These are phyloP conservation scores for Cytospora piceae DNA, from an alignment of 2,329 filamentous ascomycete genomes.

Conservation along the genomic window DNA sequence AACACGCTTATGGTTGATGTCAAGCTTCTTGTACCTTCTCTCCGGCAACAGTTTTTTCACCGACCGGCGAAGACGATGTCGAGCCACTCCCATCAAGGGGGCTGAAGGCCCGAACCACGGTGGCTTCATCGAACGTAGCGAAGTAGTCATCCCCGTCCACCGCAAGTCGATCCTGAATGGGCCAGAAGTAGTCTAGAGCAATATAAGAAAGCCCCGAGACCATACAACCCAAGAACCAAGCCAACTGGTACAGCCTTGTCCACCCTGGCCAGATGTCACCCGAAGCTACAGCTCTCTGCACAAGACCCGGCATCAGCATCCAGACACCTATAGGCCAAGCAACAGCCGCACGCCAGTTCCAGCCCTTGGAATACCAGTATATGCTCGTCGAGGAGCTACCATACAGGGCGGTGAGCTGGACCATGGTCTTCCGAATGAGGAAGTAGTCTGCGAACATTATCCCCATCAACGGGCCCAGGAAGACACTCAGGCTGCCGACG, in stretches of 20 bases:
- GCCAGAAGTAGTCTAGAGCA: conserved; percentile 31
- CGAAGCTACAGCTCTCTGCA: conserved; percentile 32
- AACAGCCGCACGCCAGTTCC: conserved; percentile 46
- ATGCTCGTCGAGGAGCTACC: conserved; percentile 38
- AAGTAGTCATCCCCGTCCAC: conserved; percentile 38
- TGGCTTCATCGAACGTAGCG: conserved; percentile 34
- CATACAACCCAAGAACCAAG: conserved; percentile 35
- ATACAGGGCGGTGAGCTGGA: conserved; percentile 44
- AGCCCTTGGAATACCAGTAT: conserved; percentile 46
- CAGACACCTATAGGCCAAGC: conserved; percentile 35
- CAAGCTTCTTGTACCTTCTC: neutral
- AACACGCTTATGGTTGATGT: no score
- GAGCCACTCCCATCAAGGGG: neutral
- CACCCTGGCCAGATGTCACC: conserved; percentile 32
- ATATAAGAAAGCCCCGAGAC: conserved; percentile 33
- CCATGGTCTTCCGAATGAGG: conserved; percentile 40
- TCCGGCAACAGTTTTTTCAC: neutral
- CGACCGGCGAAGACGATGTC: neutral
- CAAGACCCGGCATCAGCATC: conserved; percentile 35
- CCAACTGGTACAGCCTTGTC: conserved; percentile 37
- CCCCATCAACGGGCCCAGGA: conserved; percentile 46
- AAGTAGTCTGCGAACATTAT: conserved; percentile 45
- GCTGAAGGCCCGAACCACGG: neutral
- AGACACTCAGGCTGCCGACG: conserved; percentile 43
- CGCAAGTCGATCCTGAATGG: conserved; percentile 30